Conservation (phyloP, 1,139 yeast species). For the Meyerozyma athensensis region DNA sequence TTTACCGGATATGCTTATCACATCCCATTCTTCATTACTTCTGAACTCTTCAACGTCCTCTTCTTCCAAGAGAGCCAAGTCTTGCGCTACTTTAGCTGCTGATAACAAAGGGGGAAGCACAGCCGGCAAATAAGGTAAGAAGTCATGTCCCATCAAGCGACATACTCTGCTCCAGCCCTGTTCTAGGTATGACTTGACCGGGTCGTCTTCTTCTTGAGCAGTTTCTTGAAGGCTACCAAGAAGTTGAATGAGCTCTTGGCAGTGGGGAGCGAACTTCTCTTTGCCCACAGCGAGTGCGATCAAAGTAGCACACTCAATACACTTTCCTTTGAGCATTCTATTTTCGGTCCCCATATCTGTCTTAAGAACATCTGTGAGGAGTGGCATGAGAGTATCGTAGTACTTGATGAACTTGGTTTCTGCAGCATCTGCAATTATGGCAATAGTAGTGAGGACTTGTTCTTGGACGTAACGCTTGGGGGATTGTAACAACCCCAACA, state of each 20-base stretch:
- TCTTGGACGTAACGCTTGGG: conserved; percentile 94
- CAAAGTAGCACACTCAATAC: conserved; percentile 91
- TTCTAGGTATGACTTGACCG: conserved; percentile 79
- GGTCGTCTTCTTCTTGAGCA: conserved; percentile 64
- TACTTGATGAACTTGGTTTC: conserved; percentile 83
- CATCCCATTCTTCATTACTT: conserved; percentile 93
- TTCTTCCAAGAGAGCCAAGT: conserved; percentile 81
- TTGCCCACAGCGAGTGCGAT: conserved; percentile 97
- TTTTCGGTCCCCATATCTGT: conserved; percentile 79
- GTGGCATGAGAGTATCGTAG: conserved; percentile 92
- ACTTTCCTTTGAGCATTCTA: conserved; percentile 81
- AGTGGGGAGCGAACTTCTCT: conserved; percentile 77
- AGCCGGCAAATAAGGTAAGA: conserved; percentile 80
- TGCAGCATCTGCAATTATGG: conserved; percentile 98
- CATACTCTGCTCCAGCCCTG: conserved; percentile 98
- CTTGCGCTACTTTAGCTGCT: conserved; percentile 88
- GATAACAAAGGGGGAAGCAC: conserved; percentile 83
- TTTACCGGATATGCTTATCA: conserved; percentile 84
- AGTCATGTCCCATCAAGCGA: conserved; percentile 77
- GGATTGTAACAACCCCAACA: conserved; percentile 64
- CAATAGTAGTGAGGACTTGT: conserved; percentile 93
- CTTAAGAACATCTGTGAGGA: conserved; percentile 71
- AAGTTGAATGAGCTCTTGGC: conserved; percentile 67
- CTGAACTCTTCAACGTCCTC: conserved; percentile 80
- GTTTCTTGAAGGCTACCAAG: conserved; percentile 71